A percentile compares a stretch with the other conserved stretches of the same genome.
Conservation (phyloP, 2,329 filamentous ascomycete species). For the Ophiostoma tasmaniense region DNA sequence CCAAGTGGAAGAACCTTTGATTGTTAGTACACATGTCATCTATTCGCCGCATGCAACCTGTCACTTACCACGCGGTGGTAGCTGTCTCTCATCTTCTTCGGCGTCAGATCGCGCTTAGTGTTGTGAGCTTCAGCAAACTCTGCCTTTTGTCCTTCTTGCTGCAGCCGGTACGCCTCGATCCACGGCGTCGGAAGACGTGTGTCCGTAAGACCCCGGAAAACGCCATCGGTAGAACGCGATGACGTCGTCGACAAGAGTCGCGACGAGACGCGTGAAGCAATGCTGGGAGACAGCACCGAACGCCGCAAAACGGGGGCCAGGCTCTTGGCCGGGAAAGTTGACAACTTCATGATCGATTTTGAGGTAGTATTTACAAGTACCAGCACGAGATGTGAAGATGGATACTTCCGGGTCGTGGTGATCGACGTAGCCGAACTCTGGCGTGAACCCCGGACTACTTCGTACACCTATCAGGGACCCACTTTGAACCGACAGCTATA, state of each 20-base stretch:
- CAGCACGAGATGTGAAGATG: not conserved
- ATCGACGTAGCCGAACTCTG: not conserved
- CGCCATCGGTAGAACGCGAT: conserved; percentile 28
- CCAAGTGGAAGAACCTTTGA: conserved; percentile 49
- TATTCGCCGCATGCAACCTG: not conserved
- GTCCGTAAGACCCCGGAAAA: conserved; percentile 32
- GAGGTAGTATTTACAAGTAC: not conserved
- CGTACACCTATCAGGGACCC: not conserved
- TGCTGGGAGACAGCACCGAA: not conserved
- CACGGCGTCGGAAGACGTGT: conserved; percentile 45
- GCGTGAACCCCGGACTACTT: not conserved
- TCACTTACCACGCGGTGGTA: conserved; percentile 53
- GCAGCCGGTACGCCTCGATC: conserved; percentile 57
- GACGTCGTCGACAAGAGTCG: conserved; percentile 12
- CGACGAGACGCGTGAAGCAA: not conserved
- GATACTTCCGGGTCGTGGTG: not conserved
- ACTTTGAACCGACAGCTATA: not conserved
- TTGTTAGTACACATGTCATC: not conserved
- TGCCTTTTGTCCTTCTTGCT: conserved; percentile 35
- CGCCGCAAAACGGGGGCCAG: not conserved
- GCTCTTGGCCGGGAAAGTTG: not conserved
- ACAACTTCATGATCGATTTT: not conserved
- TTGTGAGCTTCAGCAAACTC: conserved; percentile 22
- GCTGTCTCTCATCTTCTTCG: conserved; percentile 63
- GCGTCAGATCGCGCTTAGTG: conserved; percentile 47